These are phyloP conservation scores for Allantophomopsis lycopodina DNA, from an alignment of 2,329 filamentous ascomycete species.

Conservation along the genomic window DNA sequence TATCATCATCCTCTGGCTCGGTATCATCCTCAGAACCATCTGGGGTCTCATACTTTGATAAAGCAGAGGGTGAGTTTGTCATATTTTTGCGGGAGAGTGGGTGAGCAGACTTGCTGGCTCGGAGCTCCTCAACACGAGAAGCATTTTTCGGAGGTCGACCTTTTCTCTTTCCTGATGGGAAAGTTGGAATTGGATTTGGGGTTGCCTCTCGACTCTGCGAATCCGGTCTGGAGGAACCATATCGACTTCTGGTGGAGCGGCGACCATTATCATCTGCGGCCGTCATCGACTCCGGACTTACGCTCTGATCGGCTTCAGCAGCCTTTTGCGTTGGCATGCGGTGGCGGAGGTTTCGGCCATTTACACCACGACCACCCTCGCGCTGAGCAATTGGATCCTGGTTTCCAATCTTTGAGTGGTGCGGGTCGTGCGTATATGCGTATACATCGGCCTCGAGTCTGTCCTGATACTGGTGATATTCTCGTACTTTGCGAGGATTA, in stretches of 20 bases:
- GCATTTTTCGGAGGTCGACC: constrained; percentile 15
- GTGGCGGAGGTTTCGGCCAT: constrained; percentile 2
- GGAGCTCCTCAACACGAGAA: neutral
- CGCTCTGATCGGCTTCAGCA: constrained; percentile 1
- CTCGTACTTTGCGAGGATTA: neutral
- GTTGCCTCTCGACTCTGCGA: constrained; percentile 9
- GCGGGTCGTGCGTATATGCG: constrained; percentile 45
- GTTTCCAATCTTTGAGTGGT: constrained; percentile 39
- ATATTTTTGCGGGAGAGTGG: no score
- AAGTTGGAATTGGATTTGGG: constrained; percentile 8
- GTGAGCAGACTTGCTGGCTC: neutral
- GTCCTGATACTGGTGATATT: constrained; percentile 28
- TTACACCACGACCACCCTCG: constrained; percentile 2
- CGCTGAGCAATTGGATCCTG: constrained; percentile 42
- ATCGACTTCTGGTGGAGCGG: constrained; percentile 2
- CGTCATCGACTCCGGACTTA: neutral
- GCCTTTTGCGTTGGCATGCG: constrained; percentile 7
- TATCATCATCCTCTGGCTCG: neutral
- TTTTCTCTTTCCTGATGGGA: constrained; percentile 16
- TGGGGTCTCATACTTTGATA: neutral
- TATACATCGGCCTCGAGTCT: constrained; percentile 44
- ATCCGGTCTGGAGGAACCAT: constrained; percentile 3
- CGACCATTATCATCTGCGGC: constrained; percentile 1
- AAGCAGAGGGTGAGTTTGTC: neutral
- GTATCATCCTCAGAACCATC: neutral